These are phyloP conservation scores for Mycosphaerella arachidis DNA, from an alignment of 2,329 filamentous ascomycete species.

Conservation along the genomic window DNA sequence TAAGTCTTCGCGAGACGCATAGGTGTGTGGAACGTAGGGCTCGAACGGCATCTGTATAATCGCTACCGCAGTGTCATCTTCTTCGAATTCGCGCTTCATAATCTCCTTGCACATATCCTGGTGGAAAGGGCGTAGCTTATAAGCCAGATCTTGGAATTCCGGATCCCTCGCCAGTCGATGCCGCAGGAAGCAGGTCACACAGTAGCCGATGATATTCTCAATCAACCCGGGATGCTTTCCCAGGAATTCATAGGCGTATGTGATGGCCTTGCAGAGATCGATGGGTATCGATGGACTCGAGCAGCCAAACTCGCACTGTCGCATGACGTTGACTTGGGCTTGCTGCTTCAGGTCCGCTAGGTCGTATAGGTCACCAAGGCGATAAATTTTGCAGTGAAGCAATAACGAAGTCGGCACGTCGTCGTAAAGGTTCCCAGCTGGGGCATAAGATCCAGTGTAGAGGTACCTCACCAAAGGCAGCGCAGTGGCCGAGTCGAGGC, in stretches of 20 bases:
- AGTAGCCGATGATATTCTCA: constrained; percentile 42
- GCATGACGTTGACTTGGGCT: constrained; percentile 38
- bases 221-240: constrained; percentile 30
- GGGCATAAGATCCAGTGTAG: constrained; percentile 39
- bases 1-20: constrained; percentile 23
- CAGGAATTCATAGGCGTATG: constrained; percentile 30
- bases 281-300: constrained; percentile 36
- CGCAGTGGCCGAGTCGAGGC: constrained; percentile 31
- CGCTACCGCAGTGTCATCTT: constrained; percentile 35
- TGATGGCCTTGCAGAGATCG: constrained; percentile 39
- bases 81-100: constrained; percentile 36
- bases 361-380: constrained; percentile 39
- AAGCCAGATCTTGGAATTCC: constrained; percentile 37
- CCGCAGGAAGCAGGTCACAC: constrained; percentile 41
- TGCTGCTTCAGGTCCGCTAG: constrained; percentile 36
- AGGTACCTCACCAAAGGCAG: constrained; percentile 40
- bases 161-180: constrained; percentile 35
- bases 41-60: constrained; percentile 32
- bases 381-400: constrained; percentile 39
- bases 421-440: constrained; percentile 22
- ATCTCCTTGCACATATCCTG: constrained; percentile 39
- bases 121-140: constrained; percentile 37
- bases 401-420: constrained; percentile 35
- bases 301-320: constrained; percentile 38
- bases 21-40: constrained; percentile 21